Conservation (phyloP, 2,329 filamentous ascomycete genomes). For the Diaporthe ampelina region DNA sequence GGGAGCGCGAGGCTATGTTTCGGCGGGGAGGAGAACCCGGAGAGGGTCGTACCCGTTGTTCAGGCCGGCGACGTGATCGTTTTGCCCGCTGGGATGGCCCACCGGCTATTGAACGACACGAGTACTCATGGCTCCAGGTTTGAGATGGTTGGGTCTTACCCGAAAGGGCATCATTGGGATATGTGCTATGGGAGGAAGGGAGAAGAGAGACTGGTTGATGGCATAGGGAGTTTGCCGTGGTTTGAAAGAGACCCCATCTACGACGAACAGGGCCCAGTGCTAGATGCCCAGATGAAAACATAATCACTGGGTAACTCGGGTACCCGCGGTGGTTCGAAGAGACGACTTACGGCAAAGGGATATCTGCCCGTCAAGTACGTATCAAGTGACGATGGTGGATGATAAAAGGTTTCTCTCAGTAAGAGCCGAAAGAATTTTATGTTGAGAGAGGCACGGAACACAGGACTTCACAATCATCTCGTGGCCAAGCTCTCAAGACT, state of each 20-base stretch:
- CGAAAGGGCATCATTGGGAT: conserved; percentile 71
- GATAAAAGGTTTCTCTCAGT: neutral
- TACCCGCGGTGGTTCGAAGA: neutral
- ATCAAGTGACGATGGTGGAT: neutral
- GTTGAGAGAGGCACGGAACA: neutral
- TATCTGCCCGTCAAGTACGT: no score
- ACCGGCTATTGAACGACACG: conserved; percentile 72
- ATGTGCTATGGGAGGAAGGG: conserved; percentile 77
- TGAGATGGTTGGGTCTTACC: conserved; percentile 78
- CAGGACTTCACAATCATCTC: no score
- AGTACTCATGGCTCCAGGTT: conserved; percentile 59
- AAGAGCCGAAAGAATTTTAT: neutral
- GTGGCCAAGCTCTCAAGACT: neutral
- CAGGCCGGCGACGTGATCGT: conserved; percentile 72
- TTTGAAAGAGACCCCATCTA: conserved; percentile 73
- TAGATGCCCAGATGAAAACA: conserved; percentile 29
- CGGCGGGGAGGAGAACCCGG: conserved; percentile 73
- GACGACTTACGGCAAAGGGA: neutral
- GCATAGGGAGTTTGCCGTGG: conserved; percentile 66
- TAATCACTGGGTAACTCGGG: neutral
- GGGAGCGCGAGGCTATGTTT: conserved; percentile 75
- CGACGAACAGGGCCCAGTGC: conserved; percentile 64
- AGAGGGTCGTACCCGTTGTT: conserved; percentile 67
- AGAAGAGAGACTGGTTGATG: conserved; percentile 66
- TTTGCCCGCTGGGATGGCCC: conserved; percentile 75